Percentiles rank a stretch among this genome's conserved stretches.
Conservation (phyloP, 2,329 filamentous ascomycete genomes). For the Claviceps quebecensis region DNA sequence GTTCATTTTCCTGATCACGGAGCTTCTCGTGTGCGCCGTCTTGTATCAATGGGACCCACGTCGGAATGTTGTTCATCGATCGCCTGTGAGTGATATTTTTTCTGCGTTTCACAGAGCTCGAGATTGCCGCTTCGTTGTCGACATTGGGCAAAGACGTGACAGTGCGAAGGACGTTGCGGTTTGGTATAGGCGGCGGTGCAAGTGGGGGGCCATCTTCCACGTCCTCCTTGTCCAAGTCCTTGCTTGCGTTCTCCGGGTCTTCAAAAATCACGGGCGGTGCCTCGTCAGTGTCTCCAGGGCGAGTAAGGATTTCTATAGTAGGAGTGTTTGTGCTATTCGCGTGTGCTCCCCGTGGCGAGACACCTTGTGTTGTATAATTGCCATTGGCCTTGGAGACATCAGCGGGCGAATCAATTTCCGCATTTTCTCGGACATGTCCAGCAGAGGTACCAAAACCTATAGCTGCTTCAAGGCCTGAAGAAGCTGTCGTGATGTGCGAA, state of each 20-base stretch:
- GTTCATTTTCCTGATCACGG: conserved; percentile 9
- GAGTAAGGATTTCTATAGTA: background rate
- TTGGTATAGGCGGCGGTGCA: background rate
- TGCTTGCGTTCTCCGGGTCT: background rate
- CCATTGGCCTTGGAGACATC: conserved; percentile 1
- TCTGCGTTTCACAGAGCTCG: background rate
- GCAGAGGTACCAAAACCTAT: conserved; percentile 5
- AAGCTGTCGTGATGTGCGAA: conserved; percentile 5
- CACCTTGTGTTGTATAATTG: background rate
- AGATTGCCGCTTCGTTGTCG: background rate
- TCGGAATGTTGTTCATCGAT: conserved; percentile 14
- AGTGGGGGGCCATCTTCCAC: background rate
- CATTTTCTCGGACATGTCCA: conserved; percentile 34
- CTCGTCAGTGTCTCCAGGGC: background rate
- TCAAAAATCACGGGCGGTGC: background rate
- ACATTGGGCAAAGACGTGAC: background rate
- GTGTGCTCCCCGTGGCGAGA: background rate
- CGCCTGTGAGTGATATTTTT: conserved; percentile 11
- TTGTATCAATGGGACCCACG: conserved; percentile 5
- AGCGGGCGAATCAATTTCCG: conserved; percentile 30
- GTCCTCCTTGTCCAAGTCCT: background rate
- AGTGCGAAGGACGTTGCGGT: conserved; percentile 1
- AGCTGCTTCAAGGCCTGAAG: background rate
- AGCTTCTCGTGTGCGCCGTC: conserved; percentile 12
- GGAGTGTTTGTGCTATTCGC: background rate